Base-by-base conservation (phyloP, 345 rosid species). In the Euphorbia pulcherrima region DNA sequence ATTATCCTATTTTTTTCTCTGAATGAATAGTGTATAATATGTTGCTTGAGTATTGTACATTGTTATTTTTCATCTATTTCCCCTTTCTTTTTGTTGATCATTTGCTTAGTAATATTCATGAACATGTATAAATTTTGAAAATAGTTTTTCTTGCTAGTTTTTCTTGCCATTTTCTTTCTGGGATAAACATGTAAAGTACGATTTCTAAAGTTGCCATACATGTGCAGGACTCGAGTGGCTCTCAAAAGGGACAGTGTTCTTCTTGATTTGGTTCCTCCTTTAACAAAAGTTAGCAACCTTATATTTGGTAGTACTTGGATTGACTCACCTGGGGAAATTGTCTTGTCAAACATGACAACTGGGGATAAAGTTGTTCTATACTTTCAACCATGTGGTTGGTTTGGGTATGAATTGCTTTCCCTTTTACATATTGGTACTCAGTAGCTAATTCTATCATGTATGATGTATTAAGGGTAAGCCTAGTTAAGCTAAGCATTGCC, bases 311-410 rank as follows among this genome's bases (percentile, higher is more conserved):
- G 96, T 65, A 89, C 96, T 63, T 87, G 96, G 96, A 80, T 85
- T 23, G 96, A 89, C 64, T 79, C 92, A 0, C 81, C 83, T 11
- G 96, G 96, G 68, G 96, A 89, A 80, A 87, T 89, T 92, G 56
- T 89, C 72, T 77, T 89, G 81, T 84, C 92, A 60, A 89, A 89
- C 83, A 51, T 83, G 79, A 83, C 84, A 63, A 89, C 92, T 0
- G 90, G 92, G 46, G 92, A 89, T 69, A 89, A 89, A 83, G 89
- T 69, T 28, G 87, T 89, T 39, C 81, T 89, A 51, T 87, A 87
- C 78, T 89, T 89, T 74, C 92, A 89, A 78, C 96, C 90, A 29
- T 89, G 96, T 29, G 89, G 92, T 26, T 89, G 96, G 92, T 83
- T 87, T 23, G 96, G 95, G 95, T 88, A 81, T 77, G 77, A 8